Base-by-base conservation (phyloP, 2,329 filamentous ascomycete species). In the Epichloe baconii region DNA sequence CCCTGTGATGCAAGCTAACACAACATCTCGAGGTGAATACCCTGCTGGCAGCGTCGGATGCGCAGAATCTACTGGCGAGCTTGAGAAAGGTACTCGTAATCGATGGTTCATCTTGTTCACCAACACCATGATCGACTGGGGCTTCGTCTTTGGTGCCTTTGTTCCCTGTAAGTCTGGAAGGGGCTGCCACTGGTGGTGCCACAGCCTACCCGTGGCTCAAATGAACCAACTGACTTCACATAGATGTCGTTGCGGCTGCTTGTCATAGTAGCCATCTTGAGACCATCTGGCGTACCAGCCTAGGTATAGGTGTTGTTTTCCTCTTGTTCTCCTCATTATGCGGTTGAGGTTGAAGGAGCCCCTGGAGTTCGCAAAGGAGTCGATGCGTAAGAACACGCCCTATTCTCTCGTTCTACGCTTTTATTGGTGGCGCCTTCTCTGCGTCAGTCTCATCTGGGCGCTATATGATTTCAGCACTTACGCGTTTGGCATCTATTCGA, bases 101-200 rank as follows among this genome's bases (percentile, higher is more conserved):
- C 76, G 85, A 40, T 95, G 88, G 88, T 96, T 90, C 63, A 87
- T 91, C 59, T 74, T 95, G 56, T 94, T 93, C 66, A 95, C 87
- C 45, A 94, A 94, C 66, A 80, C 85, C 23, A 86, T 89, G 73
- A 94, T 95, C 54, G 87, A 94, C 62, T 78, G 68, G 61, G 89
- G 87, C 1, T 95, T 94, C 57, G 85, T 94, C 2, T 73, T 91
- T 51, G 83, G 87, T 8, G 83, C 86, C 0, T 80, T 95, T 54
- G 80, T 93, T 2, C 86, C 88, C 3, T 78, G 68, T 69, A 41
- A 54, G 67, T 59, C 2, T 50, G 23, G 7, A 23, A 37, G 26
- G 26, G 26, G 26, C 26, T 31, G 26, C 10, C 26, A 31, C 26
- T 1, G 3, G 8, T 1, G 8, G 8, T 1, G 8, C 26, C 8